Conservation (phyloP, 257 asterid species). For the Primulina eburnea region DNA sequence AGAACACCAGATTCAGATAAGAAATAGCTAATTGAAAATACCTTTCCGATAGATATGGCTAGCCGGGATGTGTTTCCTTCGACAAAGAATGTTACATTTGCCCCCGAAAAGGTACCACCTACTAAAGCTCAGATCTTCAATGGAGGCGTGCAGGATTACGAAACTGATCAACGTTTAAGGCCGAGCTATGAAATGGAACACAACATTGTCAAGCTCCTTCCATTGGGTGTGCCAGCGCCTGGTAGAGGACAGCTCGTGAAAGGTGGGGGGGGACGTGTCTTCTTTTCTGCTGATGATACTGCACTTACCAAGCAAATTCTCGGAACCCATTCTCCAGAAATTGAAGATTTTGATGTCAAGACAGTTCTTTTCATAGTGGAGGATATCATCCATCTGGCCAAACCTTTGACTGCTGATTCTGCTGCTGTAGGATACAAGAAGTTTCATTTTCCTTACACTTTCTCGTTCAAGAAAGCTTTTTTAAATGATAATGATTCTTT, state of each 20-base stretch:
- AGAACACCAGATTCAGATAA: conserved; percentile 26
- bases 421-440: conserved; percentile 13
- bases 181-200: conserved; percentile 32
- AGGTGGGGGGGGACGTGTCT: conserved; percentile 39
- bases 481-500: neutral
- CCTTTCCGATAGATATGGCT: conserved; percentile 20
- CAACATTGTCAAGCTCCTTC: conserved; percentile 1
- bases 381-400: conserved; percentile 52
- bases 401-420: conserved; percentile 26
- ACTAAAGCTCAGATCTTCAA: conserved; percentile 6
- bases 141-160: conserved; percentile 9
- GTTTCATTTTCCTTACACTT: neutral
- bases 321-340: conserved; percentile 51
- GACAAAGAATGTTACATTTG: conserved; percentile 5
- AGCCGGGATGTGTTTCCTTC: conserved; percentile 22
- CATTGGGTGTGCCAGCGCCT: neutral
- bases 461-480: neutral
- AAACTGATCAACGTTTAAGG: conserved; percentile 16
- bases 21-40: neutral
- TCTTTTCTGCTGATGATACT: conserved; percentile 48
- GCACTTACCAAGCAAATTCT: conserved; percentile 50
- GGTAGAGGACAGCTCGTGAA: conserved; percentile 25
- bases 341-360: conserved; percentile 49
- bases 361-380: conserved; percentile 52
- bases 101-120: neutral